Percentiles rank a stretch among this genome's conserved stretches.
phyloP scores from a whole-genome alignment of 768 basidiomycete genomes.

The Zangia roseola region DNA sequence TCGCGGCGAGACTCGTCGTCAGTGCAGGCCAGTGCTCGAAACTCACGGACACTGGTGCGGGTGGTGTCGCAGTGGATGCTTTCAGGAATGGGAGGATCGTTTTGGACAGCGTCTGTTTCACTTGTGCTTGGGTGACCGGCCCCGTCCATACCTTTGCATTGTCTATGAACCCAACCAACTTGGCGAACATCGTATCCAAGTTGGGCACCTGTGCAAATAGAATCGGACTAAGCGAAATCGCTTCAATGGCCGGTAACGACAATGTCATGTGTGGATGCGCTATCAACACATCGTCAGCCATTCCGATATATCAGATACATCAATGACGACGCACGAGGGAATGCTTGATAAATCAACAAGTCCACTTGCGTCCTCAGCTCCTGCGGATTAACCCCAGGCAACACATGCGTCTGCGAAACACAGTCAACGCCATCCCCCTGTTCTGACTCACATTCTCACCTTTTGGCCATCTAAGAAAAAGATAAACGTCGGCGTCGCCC shows the following conservation, averaged over 20 bases:
- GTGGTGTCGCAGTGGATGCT: conserved; percentile 38
- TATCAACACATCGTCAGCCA: conserved; percentile 27
- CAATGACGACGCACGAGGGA: conserved; percentile 60
- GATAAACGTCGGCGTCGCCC: conserved; percentile 84
- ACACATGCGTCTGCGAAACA: conserved; percentile 53
- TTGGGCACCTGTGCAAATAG: conserved; percentile 72
- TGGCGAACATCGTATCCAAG: conserved; percentile 59
- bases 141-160: conserved; percentile 36
- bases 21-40: conserved; percentile 50
- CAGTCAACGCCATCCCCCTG: not conserved
- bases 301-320: not conserved
- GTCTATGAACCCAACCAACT: conserved; percentile 65
- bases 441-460: conserved; percentile 38
- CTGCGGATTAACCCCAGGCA: conserved; percentile 67
- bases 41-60: conserved; percentile 32
- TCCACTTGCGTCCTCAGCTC: conserved; percentile 76
- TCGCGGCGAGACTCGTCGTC: conserved; percentile 41
- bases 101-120: conserved; percentile 49
- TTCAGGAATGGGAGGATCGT: conserved; percentile 66
- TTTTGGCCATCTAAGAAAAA: conserved; percentile 80
- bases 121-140: conserved; percentile 31
- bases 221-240: conserved; percentile 71
- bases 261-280: conserved; percentile 75
- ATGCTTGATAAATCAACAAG: conserved; percentile 70
- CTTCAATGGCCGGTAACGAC: conserved; percentile 56